Base-by-base conservation (phyloP, 2,329 filamentous ascomycete species). In the Botrytis galanthina region DNA sequence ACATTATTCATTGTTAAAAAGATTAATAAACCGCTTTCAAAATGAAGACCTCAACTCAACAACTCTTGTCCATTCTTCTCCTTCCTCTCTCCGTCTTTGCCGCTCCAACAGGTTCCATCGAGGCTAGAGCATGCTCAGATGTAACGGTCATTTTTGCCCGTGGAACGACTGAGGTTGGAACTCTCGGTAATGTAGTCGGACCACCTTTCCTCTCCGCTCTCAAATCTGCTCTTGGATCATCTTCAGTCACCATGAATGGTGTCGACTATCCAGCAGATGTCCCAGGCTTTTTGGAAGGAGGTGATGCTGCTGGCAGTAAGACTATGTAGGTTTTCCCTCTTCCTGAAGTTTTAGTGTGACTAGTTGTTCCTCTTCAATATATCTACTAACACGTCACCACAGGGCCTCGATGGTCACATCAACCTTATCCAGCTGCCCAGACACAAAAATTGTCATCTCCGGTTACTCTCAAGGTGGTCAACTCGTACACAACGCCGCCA, bases 261-360 rank as follows among this genome's bases (percentile, higher is more conserved):
- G 85, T 89, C 35, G 80, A 85, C 35, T 89, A 89, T 76, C 81
- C 84, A 1, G 87, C 87, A 10, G 80, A 82, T 71, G 73, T 84
- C 22, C 72, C 75, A 1, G 86, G 86, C 0, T 87, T 86, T 75
- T 78, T 86, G 4, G 80, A 79, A 18, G 84, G 85, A 12, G 86
- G 86, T 1, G 85, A 86, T 73, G 74, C 77, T 8, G 78, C 72
- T 7, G 86, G 86, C 5, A 84, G 83, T 72, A 76, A 78, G 51
- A 81, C 79, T 72, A 86, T 88, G 84, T 64, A 57, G n/a, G 39
- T 51, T 66, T 35, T 9, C 35, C n/a, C 51, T 44, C 1, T 29
- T 26, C 26, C 39, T 29, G 35, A 10, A 22, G 35, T 35, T 20
- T 26, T 18, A 22, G 60, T 20, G n/a, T 10, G 26, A 18, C 16